Base-by-base conservation (phyloP, 257 asterid species). In the Cordia subcordata region DNA sequence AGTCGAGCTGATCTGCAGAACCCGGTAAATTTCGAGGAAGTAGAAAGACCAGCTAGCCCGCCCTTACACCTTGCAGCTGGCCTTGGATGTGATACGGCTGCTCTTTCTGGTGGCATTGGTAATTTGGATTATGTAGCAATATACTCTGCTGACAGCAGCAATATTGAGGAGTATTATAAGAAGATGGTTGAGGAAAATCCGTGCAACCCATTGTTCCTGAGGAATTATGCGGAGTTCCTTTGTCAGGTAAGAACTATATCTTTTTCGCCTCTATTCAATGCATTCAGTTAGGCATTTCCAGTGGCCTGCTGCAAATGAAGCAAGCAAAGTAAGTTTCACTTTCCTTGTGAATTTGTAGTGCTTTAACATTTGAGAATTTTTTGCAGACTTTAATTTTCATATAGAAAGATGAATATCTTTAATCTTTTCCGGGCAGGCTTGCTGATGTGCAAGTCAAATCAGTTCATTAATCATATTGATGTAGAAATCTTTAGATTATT, bases 11-110 rank as follows among this genome's bases (percentile, higher is more conserved):
- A 67, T 40, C 32, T 61, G 55, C 60, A 35, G 35, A 63, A 57
- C 51, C 20, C 18, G 15, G 75, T 45, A 27, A 27, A 27, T 62
- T 62, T 66, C 8, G 65, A 62, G 52, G 88, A 80, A 55, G 84
- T 65, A 58, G 66, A 58, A 51, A 76, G 75, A 47, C 92, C 86
- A 8, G 57, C 82, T 35, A 91, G 94, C 66, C 85, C 96, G 42
- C 78, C 82, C 17, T 60, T 85, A 27, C 95, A 91, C 60, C 92
- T 87, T 12, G 95, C 96, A 4, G 67, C 75, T 72, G 96, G 98
- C 22, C 79, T 82, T 21, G 94, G 96, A 70, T 61, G 83, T 19
- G 66, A 71, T 55, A 42, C 37, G 5, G 18, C 69, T 52, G 69
- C 74, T 58, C 55, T 77, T 71, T 70, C 63, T 22, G 55, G 64